Base-by-base conservation (phyloP, 2,329 filamentous ascomycete species). In the Huntiella abstrusa region DNA sequence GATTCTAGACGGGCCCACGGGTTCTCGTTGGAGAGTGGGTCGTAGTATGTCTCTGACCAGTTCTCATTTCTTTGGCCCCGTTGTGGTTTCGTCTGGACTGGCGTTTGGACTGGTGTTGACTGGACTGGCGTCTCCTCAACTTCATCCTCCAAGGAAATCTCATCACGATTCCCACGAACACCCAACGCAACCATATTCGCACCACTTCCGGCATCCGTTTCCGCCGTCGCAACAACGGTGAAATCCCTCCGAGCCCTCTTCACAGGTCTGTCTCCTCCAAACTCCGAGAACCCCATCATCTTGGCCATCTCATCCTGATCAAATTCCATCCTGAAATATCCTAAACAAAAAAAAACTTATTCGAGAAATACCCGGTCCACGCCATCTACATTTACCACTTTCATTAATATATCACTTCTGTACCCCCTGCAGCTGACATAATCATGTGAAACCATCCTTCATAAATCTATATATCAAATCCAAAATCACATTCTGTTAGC, bases 231-330 rank as follows among this genome's bases (percentile, higher is more conserved):
- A 17, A 47, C 15, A 6, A 48, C 41, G 10, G 49, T 38, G 17
- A 50, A 48, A 13, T 47, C 49, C 8, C 28, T 39, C 5, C 49
- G 43, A 8, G 77, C 78, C 51, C 80, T 71, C 58, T 80, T 81
- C 59, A 81, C 83, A 38, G 67, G 66, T 1, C 69, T 63, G 64
- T 7, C 39, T 11, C 62, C 60, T 53, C 80, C 80, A 56, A 87
- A 87, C 48, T 73, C 70, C 6, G 76, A 70, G 60, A 86, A 86
- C 52, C 82, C 82, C 76, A 86, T 80, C 41, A 72, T 69, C 37
- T 72, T 70, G 16, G 77, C 76, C 58, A 83, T 75, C 45, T 71
- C 71, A 37, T 64, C 62, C 41, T 71, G 62, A 42, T 38, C 11
- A 6, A 45, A 35, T 10, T 13, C 4, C 19, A 32, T 33, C 10